Evolutionary conservation across 164 flowering plant species (phyloP), one percentile per base, ranked within the genome.

Genomic region (Liquidambar formosana): DNA sequence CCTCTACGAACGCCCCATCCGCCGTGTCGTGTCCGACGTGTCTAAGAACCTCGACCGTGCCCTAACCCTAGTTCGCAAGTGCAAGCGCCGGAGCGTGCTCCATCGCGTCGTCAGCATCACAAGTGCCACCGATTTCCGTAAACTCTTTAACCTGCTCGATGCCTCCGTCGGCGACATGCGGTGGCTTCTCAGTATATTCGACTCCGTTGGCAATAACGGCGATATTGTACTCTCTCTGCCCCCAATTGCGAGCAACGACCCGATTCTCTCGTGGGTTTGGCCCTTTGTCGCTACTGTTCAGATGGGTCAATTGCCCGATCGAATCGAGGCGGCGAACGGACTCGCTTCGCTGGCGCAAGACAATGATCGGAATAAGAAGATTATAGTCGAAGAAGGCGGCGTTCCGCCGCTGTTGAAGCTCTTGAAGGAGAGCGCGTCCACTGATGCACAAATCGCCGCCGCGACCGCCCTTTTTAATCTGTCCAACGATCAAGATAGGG

Each of bases 201-300:
- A 71, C 48, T 25, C 65, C 51, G 73, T 70, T 22, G 63, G 45
- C 25, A 57, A 54, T 14, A 66, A 23, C 22, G 73, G 68, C 65
- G 79, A 73, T 0, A 66, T 68, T 19, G 76, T 22, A 16, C 57
- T 79, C 25, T 53, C 78, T 13, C 73, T 80, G 0, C 78, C 83
- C 0, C 83, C 83, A 9, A 80, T 80, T 10, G 83, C 83, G 4
- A 77, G 74, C 48, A 80, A 74, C 59, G 83, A 80, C 57, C 83
- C 83, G 26, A 80, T 80, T 45, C 66, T 80, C 16, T 64, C 80
- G 3, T 77, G 76, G 78, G 80, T 80, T 28, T 80, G 83, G 83
- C 71, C 80, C 43, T 77, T 19, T 47, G 71, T 80, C 27, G 76
- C 76, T 10, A 10, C 74, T 11, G 54, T 77, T n/a, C 75, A 74